phyloP scores from a whole-genome alignment of 2,329 filamentous ascomycete genomes.

The Fusarium equiseti region DNA sequence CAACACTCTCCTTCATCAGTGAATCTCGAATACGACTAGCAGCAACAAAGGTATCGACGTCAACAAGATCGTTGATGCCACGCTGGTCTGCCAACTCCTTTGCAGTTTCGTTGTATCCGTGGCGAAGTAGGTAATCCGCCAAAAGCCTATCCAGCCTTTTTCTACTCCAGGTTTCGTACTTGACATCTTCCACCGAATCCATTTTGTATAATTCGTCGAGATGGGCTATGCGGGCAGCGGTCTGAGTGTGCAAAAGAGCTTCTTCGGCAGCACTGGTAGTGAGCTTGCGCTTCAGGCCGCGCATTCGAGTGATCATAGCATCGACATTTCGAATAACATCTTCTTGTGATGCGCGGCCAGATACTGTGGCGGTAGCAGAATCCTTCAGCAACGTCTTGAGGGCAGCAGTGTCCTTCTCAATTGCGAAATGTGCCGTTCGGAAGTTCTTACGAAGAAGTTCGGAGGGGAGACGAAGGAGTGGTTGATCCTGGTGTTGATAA shows the following conservation, averaged over 20 bases:
- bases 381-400: slow-evolving; percentile 72
- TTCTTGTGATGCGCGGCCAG: slow-evolving; percentile 70
- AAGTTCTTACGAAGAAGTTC: slow-evolving; percentile 96
- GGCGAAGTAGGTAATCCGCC: slow-evolving; percentile 91
- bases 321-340: slow-evolving; percentile 86
- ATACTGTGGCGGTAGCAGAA: slow-evolving; percentile 74
- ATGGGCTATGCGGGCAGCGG: slow-evolving; percentile 81
- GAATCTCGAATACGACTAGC: slow-evolving; percentile 83
- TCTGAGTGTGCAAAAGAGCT: slow-evolving; percentile 77
- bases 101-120: slow-evolving; percentile 85
- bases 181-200: slow-evolving; percentile 86
- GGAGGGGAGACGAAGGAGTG: slow-evolving; percentile 90
- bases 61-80: slow-evolving; percentile 83
- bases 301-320: slow-evolving; percentile 85
- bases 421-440: slow-evolving; percentile 81
- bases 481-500: slow-evolving; percentile 78
- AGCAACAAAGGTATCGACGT: slow-evolving; percentile 87
- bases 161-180: slow-evolving; percentile 92
- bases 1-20: slow-evolving; percentile 76
- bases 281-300: slow-evolving; percentile 89
- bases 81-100: slow-evolving; percentile 79
- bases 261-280: slow-evolving; percentile 83
- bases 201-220: slow-evolving; percentile 85
- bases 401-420: slow-evolving; percentile 77
- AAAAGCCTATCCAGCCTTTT: slow-evolving; percentile 84